Conservation (phyloP, 305 asterid genomes). For the Fraxinus sp. region DNA sequence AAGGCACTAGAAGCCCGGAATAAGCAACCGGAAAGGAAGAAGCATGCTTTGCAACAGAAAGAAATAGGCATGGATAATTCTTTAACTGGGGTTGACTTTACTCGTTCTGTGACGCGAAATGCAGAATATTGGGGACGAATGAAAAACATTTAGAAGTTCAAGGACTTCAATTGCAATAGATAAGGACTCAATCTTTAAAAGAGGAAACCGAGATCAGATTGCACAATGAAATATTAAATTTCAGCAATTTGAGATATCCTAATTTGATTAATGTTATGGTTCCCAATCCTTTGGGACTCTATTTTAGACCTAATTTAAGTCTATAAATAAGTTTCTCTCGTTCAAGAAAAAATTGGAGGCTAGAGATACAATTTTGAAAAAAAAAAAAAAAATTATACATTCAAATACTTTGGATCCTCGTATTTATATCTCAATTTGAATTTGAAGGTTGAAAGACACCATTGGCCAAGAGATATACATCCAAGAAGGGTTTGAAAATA, state of each 20-base stretch:
- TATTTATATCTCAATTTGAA: background rate
- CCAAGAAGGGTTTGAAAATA: background rate
- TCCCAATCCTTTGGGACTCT: background rate
- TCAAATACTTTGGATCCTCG: background rate
- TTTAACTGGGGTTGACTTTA: conserved; percentile 54
- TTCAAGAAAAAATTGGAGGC: background rate
- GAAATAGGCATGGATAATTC: conserved; percentile 49
- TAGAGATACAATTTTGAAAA: background rate
- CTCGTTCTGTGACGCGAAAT: conserved; percentile 49
- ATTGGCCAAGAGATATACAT: background rate
- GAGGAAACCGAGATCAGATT: background rate
- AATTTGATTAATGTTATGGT: background rate
- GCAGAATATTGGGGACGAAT: conserved; percentile 47
- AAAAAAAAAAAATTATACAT: too few species aligned
- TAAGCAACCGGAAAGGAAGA: conserved; percentile 39
- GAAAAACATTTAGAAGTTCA: background rate
- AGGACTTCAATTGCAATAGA: background rate
- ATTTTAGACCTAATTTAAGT: background rate
- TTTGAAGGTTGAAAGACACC: background rate
- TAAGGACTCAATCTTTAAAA: background rate
- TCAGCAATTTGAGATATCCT: background rate
- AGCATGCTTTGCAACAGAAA: conserved; percentile 39
- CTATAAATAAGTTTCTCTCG: background rate
- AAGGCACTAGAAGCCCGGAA: conserved; percentile 39
- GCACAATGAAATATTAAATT: background rate